Base-by-base conservation (phyloP, 1,284 basidiomycete species). In the Apiotrichum akiyoshidainum region DNA sequence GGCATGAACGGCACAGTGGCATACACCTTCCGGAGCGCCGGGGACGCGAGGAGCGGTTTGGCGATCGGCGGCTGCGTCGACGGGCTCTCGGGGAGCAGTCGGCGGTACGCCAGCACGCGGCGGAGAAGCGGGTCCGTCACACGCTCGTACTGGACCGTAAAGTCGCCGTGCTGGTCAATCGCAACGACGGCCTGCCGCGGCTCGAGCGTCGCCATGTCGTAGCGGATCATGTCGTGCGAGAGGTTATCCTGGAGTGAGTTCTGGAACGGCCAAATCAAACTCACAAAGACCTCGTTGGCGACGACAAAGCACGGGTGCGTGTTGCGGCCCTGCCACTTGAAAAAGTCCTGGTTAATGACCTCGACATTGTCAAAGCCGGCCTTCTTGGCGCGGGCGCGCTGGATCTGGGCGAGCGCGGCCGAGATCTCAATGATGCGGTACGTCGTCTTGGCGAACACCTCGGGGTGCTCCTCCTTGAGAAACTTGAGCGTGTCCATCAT, bases 401-500 rank as follows among this genome's bases (percentile, higher is more conserved):
- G 96, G 57, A 87, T 76, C 57, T 83, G 79, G 1, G 88, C 89
- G 6, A 99, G 80, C 57, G 87, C 86, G 6, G 80, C 82, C 66
- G 88, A 91, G 67, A 99, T 98, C 79, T 99, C 96, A 62, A 98
- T 88, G 71, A 98, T 96, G 60, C 86, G 85, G 78, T 99, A 79
- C 54, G 66, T 59, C 4, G 92, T 97, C 21, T 90, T 83, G 58
- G 90, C 87, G 72, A 95, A 99, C 2, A 98, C 89, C 52, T 94
- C 90, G 0, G 94, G 92, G 72, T 96, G 87, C 44, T 86, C 79
- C 46, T 85, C 83, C 31, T 82, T 83, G 31, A 99, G 78, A 68
- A 87, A 92, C 71, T 89, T 83, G 58, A 99, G 84, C 48, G 97
- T 85, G 71, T 97, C 90, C 71, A 84, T 78, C 45, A 96, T 95